Evolutionary conservation across 257 asterid genomes (phyloP).

Genomic region (Apocynum venetum): DNA sequence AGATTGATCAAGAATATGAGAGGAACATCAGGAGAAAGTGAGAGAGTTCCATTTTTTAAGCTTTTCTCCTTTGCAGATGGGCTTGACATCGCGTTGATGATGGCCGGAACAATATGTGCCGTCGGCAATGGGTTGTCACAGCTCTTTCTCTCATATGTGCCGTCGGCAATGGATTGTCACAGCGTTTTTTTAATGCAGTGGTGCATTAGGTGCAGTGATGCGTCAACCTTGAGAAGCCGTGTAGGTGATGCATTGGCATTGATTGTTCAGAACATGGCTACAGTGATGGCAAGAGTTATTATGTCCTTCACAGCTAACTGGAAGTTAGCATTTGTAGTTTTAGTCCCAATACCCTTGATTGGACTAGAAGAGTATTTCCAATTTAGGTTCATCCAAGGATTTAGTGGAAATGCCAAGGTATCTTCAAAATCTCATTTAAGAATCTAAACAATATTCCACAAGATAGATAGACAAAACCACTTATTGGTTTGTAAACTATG

Average conservation of each 20-base stretch:
- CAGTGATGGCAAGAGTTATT: constrained; percentile 48
- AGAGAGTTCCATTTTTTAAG: constrained; percentile 43
- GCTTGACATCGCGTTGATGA: constrained; percentile 39
- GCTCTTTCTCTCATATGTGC: constrained; percentile 42
- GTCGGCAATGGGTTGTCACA: constrained; percentile 56
- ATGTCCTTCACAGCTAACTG: constrained; percentile 70
- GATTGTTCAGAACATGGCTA: constrained; percentile 55
- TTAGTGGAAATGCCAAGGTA: constrained; percentile 69
- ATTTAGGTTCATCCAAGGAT: constrained; percentile 43
- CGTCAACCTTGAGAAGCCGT: constrained; percentile 53
- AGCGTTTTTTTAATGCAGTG: constrained; percentile 52
- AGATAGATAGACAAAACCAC: no score
- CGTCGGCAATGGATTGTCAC: constrained; percentile 52
- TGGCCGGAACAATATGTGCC: constrained; percentile 49
- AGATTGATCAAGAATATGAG: no score
- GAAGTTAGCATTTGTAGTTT: constrained; percentile 57
- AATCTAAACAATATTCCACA: no score
- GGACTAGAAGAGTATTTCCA: constrained; percentile 66
- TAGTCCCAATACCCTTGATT: constrained; percentile 47
- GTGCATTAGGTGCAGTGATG: constrained; percentile 79
- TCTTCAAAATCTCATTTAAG: no score
- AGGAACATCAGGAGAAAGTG: constrained; percentile 12
- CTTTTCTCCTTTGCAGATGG: constrained; percentile 64
- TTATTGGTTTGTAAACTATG: not conserved
- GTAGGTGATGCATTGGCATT: constrained; percentile 81